These are phyloP conservation scores for Petrea volubilis DNA, from an alignment of 257 asterid species.

Conservation along the genomic window DNA sequence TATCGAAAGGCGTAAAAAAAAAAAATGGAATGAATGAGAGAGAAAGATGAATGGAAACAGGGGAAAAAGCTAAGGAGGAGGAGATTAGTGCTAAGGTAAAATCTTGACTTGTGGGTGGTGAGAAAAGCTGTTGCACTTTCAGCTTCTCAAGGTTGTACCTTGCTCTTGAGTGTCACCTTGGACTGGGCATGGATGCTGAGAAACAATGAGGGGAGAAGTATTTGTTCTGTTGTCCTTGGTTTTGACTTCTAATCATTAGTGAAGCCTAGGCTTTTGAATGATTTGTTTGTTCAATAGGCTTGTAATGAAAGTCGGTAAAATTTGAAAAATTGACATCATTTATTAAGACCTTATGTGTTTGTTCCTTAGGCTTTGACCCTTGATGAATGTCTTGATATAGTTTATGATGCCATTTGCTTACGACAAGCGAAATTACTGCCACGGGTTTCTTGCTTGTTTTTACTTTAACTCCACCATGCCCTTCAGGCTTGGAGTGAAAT, in stretches of 20 bases:
- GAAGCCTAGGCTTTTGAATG: constrained; percentile 3
- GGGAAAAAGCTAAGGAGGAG: neutral
- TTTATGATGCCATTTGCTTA: neutral
- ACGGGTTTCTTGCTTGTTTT: neutral
- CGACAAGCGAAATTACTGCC: neutral
- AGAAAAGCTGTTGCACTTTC: constrained; percentile 7
- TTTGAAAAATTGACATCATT: neutral
- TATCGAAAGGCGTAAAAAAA: neutral
- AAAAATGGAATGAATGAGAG: neutral
- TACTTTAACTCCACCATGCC: neutral
- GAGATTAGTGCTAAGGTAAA: neutral
- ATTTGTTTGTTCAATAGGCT: neutral
- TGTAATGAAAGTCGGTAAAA: neutral
- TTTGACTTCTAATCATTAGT: neutral
- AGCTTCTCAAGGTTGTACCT: constrained; percentile 27
- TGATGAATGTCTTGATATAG: constrained; percentile 3
- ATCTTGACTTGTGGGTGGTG: constrained; percentile 8
- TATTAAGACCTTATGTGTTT: neutral
- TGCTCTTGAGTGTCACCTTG: constrained; percentile 10
- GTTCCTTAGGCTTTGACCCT: neutral
- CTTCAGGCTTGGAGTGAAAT: neutral
- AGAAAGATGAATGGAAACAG: neutral
- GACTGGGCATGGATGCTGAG: constrained; percentile 4
- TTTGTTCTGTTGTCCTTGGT: neutral
- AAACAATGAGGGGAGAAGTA: neutral